Conservation (phyloP, 2,329 filamentous ascomycete species). For the Metarhizium brunneum region DNA sequence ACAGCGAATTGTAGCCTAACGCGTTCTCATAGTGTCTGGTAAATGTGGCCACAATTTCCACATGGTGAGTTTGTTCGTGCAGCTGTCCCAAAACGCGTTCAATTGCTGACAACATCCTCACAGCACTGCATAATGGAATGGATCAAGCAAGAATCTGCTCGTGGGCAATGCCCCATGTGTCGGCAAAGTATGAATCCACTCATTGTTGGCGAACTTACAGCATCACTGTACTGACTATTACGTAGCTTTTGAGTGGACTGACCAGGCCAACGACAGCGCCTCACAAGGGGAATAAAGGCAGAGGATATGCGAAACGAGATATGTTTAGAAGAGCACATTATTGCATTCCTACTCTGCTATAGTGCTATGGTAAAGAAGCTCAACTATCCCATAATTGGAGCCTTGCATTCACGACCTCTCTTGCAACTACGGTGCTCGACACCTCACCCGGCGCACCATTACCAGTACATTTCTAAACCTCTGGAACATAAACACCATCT, state of each 20-base stretch:
- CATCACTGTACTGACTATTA: neutral
- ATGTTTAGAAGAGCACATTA: neutral
- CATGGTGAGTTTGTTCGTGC: conserved; percentile 52
- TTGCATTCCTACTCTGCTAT: neutral
- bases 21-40: conserved; percentile 62
- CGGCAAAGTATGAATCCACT: conserved; percentile 61
- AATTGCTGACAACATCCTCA: neutral
- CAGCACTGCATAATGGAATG: conserved; percentile 94
- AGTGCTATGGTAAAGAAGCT: neutral
- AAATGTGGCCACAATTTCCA: conserved; percentile 98
- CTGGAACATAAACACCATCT: conserved; percentile 61
- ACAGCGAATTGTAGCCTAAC: neutral
- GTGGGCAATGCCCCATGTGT: conserved; percentile 96
- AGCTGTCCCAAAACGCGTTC: neutral
- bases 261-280: conserved; percentile 22
- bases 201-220: neutral
- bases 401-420: neutral
- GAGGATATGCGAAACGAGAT: neutral
- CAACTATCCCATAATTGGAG: neutral
- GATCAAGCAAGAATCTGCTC: conserved; percentile 90
- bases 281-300: conserved; percentile 16
- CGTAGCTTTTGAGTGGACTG: conserved; percentile 32
- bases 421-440: neutral
- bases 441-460: neutral
- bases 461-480: conserved; percentile 21